Conservation (phyloP, 2,329 filamentous ascomycete species). For the Fusarium austroafricanum region DNA sequence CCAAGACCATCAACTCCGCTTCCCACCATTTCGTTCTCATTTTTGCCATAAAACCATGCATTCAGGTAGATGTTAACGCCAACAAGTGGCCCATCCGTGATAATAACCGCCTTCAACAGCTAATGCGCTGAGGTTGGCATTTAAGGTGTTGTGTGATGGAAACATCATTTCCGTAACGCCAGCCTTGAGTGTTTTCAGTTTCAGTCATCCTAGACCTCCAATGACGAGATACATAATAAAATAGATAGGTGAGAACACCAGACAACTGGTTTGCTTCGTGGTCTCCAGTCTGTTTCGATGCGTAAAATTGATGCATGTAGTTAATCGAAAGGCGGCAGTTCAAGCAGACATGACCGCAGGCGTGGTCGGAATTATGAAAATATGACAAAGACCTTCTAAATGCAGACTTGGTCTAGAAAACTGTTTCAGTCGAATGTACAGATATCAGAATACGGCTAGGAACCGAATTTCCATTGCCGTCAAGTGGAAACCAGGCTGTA, state of each 20-base stretch:
- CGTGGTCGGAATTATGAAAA: slow-evolving; percentile 25
- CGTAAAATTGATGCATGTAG: background rate
- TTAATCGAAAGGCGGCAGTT: slow-evolving; percentile 11
- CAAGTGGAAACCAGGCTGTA: slow-evolving; percentile 24
- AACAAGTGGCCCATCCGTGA: background rate
- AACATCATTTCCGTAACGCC: background rate
- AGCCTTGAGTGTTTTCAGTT: background rate
- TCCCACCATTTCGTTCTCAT: slow-evolving; percentile 11
- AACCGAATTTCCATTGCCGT: slow-evolving; percentile 28
- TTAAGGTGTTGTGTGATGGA: background rate
- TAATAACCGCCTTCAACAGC: background rate
- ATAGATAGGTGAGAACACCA: background rate
- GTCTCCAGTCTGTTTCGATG: background rate
- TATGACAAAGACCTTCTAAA: slow-evolving; percentile 40
- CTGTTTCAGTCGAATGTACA: slow-evolving; percentile 37
- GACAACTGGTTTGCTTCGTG: slow-evolving; percentile 2
- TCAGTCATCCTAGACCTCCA: background rate
- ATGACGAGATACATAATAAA: slow-evolving; percentile 13
- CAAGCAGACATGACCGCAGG: slow-evolving; percentile 5
- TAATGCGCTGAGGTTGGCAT: background rate
- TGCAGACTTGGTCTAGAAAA: slow-evolving; percentile 43
- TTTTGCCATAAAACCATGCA: slow-evolving; percentile 22
- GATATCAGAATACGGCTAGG: slow-evolving; percentile 14
- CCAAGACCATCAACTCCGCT: slow-evolving; percentile 33
- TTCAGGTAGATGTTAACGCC: slow-evolving; percentile 14